Evolutionary conservation across 169 alveolate genomes (phyloP), one percentile per base, ranked within the genome.

Genomic region (Plasmodium chabaudi): DNA sequence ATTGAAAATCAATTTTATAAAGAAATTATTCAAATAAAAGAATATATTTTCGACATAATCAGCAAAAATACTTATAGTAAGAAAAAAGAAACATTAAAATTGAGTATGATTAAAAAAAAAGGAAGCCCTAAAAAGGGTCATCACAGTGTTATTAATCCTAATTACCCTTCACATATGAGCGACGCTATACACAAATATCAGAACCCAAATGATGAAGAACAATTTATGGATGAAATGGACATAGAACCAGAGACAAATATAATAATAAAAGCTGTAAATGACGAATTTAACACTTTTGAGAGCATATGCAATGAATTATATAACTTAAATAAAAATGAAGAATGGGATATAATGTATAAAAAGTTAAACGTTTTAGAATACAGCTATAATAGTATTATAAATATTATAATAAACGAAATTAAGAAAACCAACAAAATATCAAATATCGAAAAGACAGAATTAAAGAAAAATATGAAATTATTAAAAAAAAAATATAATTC

Each of bases 231-330:
- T 34, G 42, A 5, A 3, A 3, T 34, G 5, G 42, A 3, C 42
- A 34, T 34, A 34, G 42, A 34, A 34, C 42, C 42, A 34, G 42
- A 34, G 42, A 34, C 42, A 34, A 61, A 79, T 47, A 21, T 42
- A 7, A 55, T 42, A 59, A 34, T 79, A 55, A 64, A 71, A 34
- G 60, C n/a, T 17, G 47, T 79, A 21, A 82, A 79, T 3, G 60
- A 70, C 0, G 84, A 79, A 21, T 79, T 79, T 56, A 21, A 39
- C 71, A 67, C 53, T 79, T 79, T 79, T 61, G 89, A 79, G 68
- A 67, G 42, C 12, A 34, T 42, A n/a, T 79, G 89, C 27, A 44
- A 53, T 42, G 89, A 79, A 53, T 39, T 79, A 55, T 10, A 49
- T 47, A 59, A 67, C n/a, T 39, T 65, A 44, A 51, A 39, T 47